Evolutionary conservation across 106 monocot genomes (phyloP).

Genomic region (Acorus calamus): DNA sequence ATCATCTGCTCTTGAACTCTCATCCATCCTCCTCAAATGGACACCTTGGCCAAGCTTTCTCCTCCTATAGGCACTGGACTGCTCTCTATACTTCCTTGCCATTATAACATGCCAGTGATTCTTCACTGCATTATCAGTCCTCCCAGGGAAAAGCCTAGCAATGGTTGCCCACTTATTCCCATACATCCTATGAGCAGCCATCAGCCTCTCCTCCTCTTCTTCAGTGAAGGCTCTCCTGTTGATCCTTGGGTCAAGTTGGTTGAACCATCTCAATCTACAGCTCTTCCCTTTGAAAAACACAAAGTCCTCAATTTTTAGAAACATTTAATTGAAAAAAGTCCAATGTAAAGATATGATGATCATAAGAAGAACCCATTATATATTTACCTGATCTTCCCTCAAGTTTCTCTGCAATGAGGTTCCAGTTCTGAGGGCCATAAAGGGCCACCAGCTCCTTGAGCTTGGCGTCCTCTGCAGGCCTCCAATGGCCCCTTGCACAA

Average conservation of each 20-base stretch:
- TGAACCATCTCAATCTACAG: conserved; percentile 91
- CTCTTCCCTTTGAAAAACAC: conserved; percentile 34
- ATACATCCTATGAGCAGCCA: conserved; percentile 75
- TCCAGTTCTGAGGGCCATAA: conserved; percentile 95
- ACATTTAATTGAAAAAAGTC: no score
- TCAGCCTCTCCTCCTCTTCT: conserved; percentile 81
- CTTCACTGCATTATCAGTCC: conserved; percentile 89
- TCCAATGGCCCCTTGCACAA: conserved; percentile 80
- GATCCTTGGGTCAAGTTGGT: conserved; percentile 88
- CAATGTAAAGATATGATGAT: no score
- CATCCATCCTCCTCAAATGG: conserved; percentile 17
- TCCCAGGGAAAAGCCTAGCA: conserved; percentile 77
- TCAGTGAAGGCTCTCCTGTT: conserved; percentile 75
- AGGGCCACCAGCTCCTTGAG: conserved; percentile 75
- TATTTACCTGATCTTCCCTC: conserved; percentile 72
- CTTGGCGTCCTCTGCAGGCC: conserved; percentile 81
- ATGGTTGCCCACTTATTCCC: conserved; percentile 93
- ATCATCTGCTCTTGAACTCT: background rate
- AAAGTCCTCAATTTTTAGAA: no score
- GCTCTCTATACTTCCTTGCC: conserved; percentile 86
- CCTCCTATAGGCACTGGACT: conserved; percentile 47
- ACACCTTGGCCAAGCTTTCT: conserved; percentile 48
- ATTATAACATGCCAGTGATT: conserved; percentile 98
- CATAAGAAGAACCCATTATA: no score
- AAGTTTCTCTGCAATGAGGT: conserved; percentile 88